Conservation (phyloP, 2,329 filamentous ascomycete species). For the Colletotrichum australisinense region DNA sequence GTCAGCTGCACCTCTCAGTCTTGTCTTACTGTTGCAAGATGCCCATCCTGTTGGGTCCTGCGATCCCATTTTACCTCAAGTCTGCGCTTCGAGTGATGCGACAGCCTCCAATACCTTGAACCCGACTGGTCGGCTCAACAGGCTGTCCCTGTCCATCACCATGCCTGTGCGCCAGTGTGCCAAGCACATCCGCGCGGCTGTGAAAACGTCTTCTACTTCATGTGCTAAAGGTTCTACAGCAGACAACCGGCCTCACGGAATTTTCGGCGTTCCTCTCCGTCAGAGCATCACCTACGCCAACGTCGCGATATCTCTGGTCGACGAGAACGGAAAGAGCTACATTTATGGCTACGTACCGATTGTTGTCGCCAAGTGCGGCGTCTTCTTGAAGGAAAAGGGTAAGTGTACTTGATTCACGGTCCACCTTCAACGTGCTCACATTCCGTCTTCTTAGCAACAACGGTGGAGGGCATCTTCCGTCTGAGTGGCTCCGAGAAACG, state of each 20-base stretch:
- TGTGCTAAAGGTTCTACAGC: constrained; percentile 36
- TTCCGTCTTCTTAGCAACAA: constrained; percentile 74
- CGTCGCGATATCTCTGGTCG: constrained; percentile 95
- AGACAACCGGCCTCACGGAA: constrained; percentile 73
- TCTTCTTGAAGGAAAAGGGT: constrained; percentile 99
- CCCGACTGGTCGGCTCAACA: constrained; percentile 18
- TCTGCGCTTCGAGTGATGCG: constrained; percentile 37
- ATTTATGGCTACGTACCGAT: constrained; percentile 99
- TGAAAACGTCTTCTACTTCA: constrained; percentile 34
- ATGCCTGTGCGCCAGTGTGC: constrained; percentile 32
- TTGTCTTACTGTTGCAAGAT: constrained; percentile 31
- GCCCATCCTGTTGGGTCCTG: constrained; percentile 11
- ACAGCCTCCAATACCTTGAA: constrained; percentile 7
- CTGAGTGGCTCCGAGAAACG: constrained; percentile 96
- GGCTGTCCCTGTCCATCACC: constrained; percentile 28
- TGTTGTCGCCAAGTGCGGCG: constrained; percentile 97
- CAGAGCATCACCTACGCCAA: constrained; percentile 98
- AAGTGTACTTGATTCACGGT: constrained; percentile 43
- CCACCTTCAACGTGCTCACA: constrained; percentile 36
- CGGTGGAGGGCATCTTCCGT: constrained; percentile 96
- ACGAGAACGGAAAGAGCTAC: constrained; percentile 92
- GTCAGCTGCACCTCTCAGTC: constrained; percentile 19
- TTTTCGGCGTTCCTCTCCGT: constrained; percentile 93
- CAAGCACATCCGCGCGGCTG: constrained; percentile 26
- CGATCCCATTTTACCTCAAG: neutral